Evolutionary conservation across 2,329 filamentous ascomycete species (phyloP).

Genomic region (Talaromyces sp.): DNA sequence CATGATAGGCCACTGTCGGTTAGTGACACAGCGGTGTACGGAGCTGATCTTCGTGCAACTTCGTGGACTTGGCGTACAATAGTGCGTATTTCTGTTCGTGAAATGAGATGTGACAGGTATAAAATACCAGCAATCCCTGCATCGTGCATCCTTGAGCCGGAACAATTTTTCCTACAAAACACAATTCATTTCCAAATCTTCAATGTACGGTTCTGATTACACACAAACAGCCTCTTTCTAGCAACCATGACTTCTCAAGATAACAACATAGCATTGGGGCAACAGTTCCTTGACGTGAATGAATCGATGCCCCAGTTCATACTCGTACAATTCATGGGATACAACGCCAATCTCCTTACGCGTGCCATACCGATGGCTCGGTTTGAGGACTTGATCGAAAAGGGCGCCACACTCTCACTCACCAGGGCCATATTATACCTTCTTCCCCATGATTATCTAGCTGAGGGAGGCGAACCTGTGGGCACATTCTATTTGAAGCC

Average conservation of each 20-base stretch:
- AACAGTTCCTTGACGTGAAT: not conserved
- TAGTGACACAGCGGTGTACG: not conserved
- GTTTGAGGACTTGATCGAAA: not conserved
- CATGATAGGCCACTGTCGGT: too few relatives aligned
- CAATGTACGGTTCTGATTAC: not conserved
- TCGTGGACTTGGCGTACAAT: not conserved
- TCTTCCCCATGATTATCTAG: slow-evolving; percentile 11
- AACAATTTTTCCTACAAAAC: too few relatives aligned
- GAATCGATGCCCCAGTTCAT: not conserved
- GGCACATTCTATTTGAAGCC: slow-evolving; percentile 6
- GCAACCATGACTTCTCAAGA: not conserved
- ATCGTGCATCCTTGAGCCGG: too few relatives aligned
- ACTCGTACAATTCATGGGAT: slow-evolving; percentile 7
- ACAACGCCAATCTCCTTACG: slow-evolving; percentile 6
- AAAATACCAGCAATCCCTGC: not conserved
- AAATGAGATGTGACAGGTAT: not conserved
- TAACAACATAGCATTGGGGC: not conserved
- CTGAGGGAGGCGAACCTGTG: not conserved
- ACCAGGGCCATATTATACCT: slow-evolving; percentile 3
- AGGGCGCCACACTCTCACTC: not conserved
- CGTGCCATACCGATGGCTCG: slow-evolving; percentile 11
- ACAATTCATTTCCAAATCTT: not conserved
- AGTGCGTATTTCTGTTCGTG: not conserved
- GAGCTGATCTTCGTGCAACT: not conserved
- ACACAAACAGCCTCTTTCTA: not conserved